Percentiles rank a stretch among this genome's conserved stretches.
Conservation (phyloP, 2,329 filamentous ascomycete genomes). For the Colletotrichum acutatum region DNA sequence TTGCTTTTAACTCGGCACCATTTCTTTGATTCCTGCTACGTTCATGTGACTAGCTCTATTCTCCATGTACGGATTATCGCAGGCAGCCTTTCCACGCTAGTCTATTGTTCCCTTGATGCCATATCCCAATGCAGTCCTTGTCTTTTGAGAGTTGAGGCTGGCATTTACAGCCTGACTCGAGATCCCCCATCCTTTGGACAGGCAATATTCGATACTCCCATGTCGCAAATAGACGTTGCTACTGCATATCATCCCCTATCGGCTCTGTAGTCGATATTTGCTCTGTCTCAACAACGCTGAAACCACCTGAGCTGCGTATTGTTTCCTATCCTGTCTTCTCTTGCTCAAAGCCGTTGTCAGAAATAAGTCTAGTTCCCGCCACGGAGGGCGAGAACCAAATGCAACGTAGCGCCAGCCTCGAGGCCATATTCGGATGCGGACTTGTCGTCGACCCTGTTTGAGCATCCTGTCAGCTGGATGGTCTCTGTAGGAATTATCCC, state of each 20-base stretch:
- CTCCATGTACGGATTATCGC: background rate
- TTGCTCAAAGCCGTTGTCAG: background rate
- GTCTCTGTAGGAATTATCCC: background rate
- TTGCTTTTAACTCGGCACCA: background rate
- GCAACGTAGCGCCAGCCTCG: constrained; percentile 90
- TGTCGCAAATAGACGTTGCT: background rate
- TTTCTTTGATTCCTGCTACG: background rate
- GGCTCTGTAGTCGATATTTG: no score
- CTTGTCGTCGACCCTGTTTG: constrained; percentile 88
- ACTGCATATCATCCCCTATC: background rate
- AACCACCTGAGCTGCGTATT: background rate
- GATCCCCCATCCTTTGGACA: background rate
- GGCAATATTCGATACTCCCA: background rate
- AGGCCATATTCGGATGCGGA: constrained; percentile 91
- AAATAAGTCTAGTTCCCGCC: constrained; percentile 65
- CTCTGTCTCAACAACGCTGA: background rate
- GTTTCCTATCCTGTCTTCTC: background rate
- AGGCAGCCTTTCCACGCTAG: background rate
- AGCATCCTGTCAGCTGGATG: background rate
- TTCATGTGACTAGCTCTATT: background rate
- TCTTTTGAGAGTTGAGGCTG: background rate
- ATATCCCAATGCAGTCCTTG: background rate
- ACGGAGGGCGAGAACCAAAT: constrained; percentile 93
- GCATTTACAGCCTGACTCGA: background rate
- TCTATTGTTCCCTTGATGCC: background rate